Conservation (phyloP, 768 basidiomycete species). For the Mrakia frigida region DNA sequence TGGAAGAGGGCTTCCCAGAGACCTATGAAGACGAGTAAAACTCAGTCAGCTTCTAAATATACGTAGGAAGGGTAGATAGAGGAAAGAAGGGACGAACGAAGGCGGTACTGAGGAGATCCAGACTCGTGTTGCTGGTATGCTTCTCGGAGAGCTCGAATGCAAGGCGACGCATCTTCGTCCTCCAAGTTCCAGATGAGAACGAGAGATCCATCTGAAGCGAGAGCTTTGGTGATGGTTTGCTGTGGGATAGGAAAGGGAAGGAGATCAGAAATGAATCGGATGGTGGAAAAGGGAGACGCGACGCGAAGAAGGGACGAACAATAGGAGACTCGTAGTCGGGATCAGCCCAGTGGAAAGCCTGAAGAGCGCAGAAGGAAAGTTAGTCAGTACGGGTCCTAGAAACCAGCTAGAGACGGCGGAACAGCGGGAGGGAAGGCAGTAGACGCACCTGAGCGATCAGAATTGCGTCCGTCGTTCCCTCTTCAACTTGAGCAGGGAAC, state of each 20-base stretch:
- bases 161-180: background rate
- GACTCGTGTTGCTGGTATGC: conserved; percentile 8
- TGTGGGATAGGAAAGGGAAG: background rate
- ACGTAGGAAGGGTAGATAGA: background rate
- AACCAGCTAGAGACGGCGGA: no score
- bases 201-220: background rate
- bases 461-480: background rate
- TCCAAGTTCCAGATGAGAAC: conserved; percentile 24
- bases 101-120: conserved; percentile 20
- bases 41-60: background rate
- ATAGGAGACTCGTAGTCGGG: conserved; percentile 4
- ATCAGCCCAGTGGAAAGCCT: conserved; percentile 18
- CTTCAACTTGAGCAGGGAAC: conserved; percentile 4
- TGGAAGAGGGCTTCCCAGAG: conserved; percentile 12
- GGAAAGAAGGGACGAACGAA: background rate
- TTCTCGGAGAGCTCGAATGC: background rate
- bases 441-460: conserved; percentile 12
- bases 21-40: background rate
- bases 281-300: background rate
- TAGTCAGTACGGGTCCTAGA: no score
- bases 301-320: background rate
- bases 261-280: background rate
- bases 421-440: no score
- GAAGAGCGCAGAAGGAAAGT: background rate
- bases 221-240: background rate